Evolutionary conservation across 2,329 filamentous ascomycete genomes (phyloP).

Genomic region (Pseudocercospora fijiensis): DNA sequence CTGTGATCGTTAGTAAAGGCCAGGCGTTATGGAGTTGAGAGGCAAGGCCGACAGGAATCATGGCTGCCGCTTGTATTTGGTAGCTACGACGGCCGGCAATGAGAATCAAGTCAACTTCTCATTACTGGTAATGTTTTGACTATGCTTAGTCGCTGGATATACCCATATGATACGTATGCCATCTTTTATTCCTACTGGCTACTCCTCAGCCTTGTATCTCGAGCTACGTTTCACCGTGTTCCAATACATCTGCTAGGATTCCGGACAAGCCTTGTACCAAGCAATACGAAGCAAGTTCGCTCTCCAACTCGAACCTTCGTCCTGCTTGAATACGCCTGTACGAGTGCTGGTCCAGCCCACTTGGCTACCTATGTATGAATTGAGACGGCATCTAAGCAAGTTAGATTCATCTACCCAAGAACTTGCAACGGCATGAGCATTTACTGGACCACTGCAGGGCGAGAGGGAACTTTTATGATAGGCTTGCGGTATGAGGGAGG

Average conservation of each 20-base stretch:
- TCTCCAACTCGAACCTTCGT: neutral
- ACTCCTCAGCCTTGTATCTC: neutral
- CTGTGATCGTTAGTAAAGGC: constrained; percentile 50
- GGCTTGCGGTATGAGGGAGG: too few relatives aligned
- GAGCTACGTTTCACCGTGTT: neutral
- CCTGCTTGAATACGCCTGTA: neutral
- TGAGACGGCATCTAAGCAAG: too few relatives aligned
- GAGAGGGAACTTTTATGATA: too few relatives aligned
- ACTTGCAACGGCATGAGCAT: too few relatives aligned
- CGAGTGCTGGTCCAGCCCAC: too few relatives aligned
- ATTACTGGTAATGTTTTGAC: constrained; percentile 4
- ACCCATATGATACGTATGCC: constrained; percentile 8
- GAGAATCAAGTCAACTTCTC: constrained; percentile 5
- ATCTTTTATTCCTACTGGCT: neutral
- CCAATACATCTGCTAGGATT: neutral
- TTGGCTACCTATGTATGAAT: too few relatives aligned
- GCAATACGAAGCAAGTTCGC: neutral
- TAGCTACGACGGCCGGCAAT: constrained; percentile 6
- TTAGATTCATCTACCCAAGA: too few relatives aligned
- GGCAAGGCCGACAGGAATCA: neutral
- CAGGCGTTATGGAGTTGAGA: constrained; percentile 6
- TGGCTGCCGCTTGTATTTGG: constrained; percentile 1
- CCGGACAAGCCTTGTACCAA: neutral
- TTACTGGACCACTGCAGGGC: neutral
- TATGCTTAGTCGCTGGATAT: neutral